Base-by-base conservation (phyloP, 305 asterid genomes). In the Plantago rigida region DNA sequence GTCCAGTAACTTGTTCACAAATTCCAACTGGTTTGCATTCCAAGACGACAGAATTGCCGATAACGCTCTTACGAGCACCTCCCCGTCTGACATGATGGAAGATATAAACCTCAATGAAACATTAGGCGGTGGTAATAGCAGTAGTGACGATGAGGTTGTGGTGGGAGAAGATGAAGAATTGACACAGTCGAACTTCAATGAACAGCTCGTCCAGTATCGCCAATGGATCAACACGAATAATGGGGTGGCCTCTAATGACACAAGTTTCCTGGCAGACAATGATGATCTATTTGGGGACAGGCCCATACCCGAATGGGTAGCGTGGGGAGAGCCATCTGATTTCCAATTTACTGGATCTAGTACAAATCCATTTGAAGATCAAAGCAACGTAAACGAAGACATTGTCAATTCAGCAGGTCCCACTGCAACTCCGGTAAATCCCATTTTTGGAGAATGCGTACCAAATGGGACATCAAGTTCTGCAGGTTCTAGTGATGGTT, bases 1-100 rank as follows among this genome's bases (percentile, higher is more conserved):
- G 22, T 28, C 13, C 59, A 53, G 59, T 89, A 89, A 94, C 56
- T 79, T 93, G 87, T 93, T 93, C 82, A 89, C 99, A 62, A 93
- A 93, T 72, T 89, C 97, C 75, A 87, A 93, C 79, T 93, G 99
- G 99, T 93, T 93, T 77, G 94, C 96, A 2, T 93, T 93, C 76
- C 92, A 89, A 85, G 99, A 89, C 31, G 96, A 85, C 51, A 74
- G 77, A 73, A 65, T 34, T 57, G 88, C 81, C 66, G 84, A 75
- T 59, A 78, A 72, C 65, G 72, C 71, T 46, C 73, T 82, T 36
- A 74, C 65, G 60, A 81, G 65, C 64, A 63, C 81, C 73, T 78
- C 93, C 50, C 74, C 86, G 17, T 71, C 86, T 51, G 89, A 87
- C 34, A 63, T 68, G 31, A 79, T 82, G 79, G 93, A 86, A 13